Evolutionary conservation across 1,139 yeast species (phyloP), one percentile per base, ranked within the genome.

Genomic region (Williopsis jadinii): DNA sequence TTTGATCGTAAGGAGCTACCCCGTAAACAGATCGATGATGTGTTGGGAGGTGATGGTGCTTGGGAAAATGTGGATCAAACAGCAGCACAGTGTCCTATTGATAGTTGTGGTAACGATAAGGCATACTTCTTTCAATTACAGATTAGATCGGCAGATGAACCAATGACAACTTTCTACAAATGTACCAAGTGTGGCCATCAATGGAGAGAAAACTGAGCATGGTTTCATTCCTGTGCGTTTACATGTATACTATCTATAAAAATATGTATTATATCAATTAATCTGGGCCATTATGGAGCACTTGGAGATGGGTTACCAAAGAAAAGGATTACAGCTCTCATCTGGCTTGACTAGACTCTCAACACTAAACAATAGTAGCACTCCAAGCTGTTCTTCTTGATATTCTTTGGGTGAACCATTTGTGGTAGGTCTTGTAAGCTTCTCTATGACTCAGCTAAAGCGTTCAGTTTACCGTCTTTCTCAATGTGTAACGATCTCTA

Each of bases 31-130:
- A 94, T 92, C 3, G 99, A 92, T 62, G 98, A 92, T 66, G 96
- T 92, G 10, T 72, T 92, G 27, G 98, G 99, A 45, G 96, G 96
- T 34, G 94, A 82, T 51, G 97, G 96, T 27, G 95, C 97, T 3
- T 92, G 98, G 98, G 98, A 92, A 61, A 90, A 92, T 59, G 98
- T 94, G 28, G 98, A 94, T 59, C 92, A 84, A 56, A 84, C 92
- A 0, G 69, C 77, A 2, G 84, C 92, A 0, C 95, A 92, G 60
- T 92, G 98, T 68, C 96, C 97, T 3, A 71, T 77, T 35, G 95
- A 85, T 48, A 63, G 72, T 1, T 92, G 98, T 68, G 95, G 88
- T 37, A 83, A 84, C 48, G 85, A 79, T 52, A 85, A 87, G 62
- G 99, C 98, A 0, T 92, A 94, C 64, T 92, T 87, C 70, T 94